phyloP scores from a whole-genome alignment of 768 basidiomycete genomes.

The Leucosporidium yakuticum region DNA sequence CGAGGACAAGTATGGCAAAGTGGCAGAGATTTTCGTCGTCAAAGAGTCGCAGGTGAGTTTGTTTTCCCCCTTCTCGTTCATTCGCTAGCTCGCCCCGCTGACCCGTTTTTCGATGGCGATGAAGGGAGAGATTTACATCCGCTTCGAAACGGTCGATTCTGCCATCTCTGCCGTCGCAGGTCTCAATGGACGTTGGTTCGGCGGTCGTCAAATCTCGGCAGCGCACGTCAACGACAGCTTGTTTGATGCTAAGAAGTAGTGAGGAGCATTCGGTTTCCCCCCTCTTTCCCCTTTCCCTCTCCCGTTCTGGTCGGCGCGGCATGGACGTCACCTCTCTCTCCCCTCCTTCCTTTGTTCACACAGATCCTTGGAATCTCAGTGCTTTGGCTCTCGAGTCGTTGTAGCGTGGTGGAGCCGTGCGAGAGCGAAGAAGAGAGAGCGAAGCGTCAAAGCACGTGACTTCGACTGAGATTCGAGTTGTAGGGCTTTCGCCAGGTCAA shows the following conservation, averaged over 20 bases:
- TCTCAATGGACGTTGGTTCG: constrained; percentile 91
- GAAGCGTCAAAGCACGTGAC: no score
- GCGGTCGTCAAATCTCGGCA: constrained; percentile 33
- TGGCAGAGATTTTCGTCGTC: constrained; percentile 83
- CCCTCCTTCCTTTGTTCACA: not conserved
- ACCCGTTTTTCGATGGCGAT: not conserved
- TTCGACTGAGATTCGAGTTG: no score
- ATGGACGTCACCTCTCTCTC: not conserved
- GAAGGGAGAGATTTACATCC: constrained; percentile 95
- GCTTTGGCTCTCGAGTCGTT: no score
- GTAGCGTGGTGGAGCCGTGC: no score
- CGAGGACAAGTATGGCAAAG: constrained; percentile 79
- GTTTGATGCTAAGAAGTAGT: constrained; percentile 10
- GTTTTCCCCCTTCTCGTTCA: constrained; percentile 7
- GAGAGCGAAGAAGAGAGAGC: no score
- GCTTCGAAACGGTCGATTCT: constrained; percentile 70
- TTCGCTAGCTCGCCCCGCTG: not conserved
- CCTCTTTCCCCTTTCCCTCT: no score
- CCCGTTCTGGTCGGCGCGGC: not conserved
- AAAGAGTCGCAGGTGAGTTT: constrained; percentile 80
- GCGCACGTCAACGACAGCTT: constrained; percentile 13
- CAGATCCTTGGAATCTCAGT: not conserved
- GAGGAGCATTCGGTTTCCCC: no score
- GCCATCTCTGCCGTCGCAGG: constrained; percentile 81
- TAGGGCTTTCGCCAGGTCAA: no score